Percentiles rank a stretch among this genome's conserved stretches.
Conservation (phyloP, 768 basidiomycete genomes). For the Sarcomyxa edulis region DNA sequence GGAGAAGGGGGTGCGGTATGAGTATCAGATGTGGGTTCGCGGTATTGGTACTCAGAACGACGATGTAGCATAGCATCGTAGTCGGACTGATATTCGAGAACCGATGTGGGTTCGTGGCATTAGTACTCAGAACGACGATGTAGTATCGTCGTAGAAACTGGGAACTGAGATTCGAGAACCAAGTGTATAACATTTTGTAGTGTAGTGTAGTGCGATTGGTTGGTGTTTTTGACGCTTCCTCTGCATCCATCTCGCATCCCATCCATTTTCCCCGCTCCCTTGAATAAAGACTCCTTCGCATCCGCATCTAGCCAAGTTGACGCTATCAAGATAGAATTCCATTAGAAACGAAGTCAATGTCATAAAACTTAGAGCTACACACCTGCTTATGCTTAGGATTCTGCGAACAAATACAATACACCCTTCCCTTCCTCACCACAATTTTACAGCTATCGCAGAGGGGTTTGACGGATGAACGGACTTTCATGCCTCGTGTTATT, state of each 20-base stretch:
- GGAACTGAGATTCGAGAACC: no score
- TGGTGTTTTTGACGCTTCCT: slow-evolving; percentile 1
- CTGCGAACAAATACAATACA: slow-evolving; percentile 89
- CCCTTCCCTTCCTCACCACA: slow-evolving; percentile 83
- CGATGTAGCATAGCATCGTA: no score
- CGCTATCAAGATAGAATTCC: no score
- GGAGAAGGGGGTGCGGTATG: slow-evolving; percentile 81
- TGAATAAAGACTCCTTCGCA: no score
- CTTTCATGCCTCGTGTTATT: slow-evolving; percentile 84
- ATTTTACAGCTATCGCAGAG: slow-evolving; percentile 94
- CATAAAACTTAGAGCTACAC: slow-evolving; percentile 16
- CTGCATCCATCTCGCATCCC: no score
- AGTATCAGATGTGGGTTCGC: slow-evolving; percentile 94
- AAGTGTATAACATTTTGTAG: no score
- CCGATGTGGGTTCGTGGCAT: slow-evolving; percentile 86
- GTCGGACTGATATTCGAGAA: no score
- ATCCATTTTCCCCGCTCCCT: no score
- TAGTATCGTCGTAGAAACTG: background rate
- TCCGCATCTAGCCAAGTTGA: no score
- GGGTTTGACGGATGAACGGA: slow-evolving; percentile 87
- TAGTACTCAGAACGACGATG: no score
- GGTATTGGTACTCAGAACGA: slow-evolving; percentile 8
- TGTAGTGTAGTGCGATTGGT: background rate
- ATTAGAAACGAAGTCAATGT: slow-evolving; percentile 12
- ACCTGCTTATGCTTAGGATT: slow-evolving; percentile 99